Conservation (phyloP, 2,329 filamentous ascomycete species). For the Calonectria pseudoreteaudii region DNA sequence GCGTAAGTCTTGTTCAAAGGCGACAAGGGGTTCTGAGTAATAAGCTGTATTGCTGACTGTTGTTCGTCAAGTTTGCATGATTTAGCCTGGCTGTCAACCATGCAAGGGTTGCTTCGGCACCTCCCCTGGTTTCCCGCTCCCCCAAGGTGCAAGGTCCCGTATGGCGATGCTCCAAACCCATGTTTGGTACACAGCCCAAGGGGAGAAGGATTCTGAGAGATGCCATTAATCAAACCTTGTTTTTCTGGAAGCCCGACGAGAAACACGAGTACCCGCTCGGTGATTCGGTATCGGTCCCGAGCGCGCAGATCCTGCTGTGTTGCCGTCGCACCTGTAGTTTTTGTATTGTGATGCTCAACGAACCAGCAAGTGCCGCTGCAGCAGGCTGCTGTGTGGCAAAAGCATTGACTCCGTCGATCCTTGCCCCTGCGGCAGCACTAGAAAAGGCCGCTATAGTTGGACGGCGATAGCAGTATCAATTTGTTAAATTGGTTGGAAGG, state of each 20-base stretch:
- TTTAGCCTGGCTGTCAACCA: neutral
- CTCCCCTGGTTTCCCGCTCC: neutral
- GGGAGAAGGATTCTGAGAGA: neutral
- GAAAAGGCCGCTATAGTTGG: neutral
- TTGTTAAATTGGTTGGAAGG: neutral
- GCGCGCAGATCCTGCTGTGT: neutral
- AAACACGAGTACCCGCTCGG: neutral
- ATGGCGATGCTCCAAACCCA: neutral
- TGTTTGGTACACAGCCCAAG: neutral
- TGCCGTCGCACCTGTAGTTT: neutral
- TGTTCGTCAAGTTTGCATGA: neutral
- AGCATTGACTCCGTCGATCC: neutral
- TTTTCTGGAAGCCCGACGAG: neutral
- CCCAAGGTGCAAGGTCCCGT: neutral
- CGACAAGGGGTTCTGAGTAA: neutral
- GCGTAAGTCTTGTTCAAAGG: neutral
- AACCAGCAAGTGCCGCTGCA: too few relatives aligned
- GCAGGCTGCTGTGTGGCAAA: neutral
- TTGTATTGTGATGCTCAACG: neutral
- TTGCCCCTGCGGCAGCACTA: neutral
- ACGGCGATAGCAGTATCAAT: neutral
- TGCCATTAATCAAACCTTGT: neutral
- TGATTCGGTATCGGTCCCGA: neutral
- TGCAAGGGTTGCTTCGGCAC: neutral
- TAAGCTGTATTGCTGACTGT: neutral